Conservation (phyloP, 23 red algal species). For the Cyanidioschyzon merolae region DNA sequence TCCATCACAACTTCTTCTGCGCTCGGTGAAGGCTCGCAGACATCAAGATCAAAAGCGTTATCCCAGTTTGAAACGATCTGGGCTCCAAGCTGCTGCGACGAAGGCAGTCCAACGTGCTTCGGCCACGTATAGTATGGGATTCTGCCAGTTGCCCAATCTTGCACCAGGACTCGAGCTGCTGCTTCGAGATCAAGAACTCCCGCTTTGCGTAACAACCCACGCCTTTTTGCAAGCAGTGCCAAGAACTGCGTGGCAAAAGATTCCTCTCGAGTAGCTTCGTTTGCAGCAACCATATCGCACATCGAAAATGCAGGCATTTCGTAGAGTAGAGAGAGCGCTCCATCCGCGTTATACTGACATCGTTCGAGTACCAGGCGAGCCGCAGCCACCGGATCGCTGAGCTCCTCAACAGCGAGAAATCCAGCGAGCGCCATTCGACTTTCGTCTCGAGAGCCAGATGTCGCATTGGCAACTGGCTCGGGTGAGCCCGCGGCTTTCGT, state of each 20-base stretch:
- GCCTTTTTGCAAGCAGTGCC: constrained; percentile 52
- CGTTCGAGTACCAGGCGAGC: constrained; percentile 55
- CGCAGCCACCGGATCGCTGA: constrained; percentile 50
- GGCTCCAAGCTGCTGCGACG: constrained; percentile 30
- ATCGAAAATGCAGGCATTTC: neutral
- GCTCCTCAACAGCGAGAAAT: constrained; percentile 46
- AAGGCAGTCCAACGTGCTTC: constrained; percentile 33
- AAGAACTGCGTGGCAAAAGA: constrained; percentile 42
- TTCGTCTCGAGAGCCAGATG: constrained; percentile 6
- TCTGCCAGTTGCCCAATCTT: constrained; percentile 87
- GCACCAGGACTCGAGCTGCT: constrained; percentile 58
- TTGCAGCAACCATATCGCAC: neutral
- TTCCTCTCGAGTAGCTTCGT: neutral
- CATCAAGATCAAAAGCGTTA: constrained; percentile 48
- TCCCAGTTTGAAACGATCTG: constrained; percentile 44
- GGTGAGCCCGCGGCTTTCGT: neutral
- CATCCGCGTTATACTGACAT: neutral
- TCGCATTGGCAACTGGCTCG: neutral
- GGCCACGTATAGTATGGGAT: constrained; percentile 94
- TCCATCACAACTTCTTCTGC: neutral
- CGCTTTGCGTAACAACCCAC: constrained; percentile 51
- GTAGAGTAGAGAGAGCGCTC: neutral
- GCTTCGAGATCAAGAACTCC: constrained; percentile 71
- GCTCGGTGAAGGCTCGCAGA: neutral
- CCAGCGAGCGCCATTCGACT: constrained; percentile 67